Percentiles rank a stretch among this genome's conserved stretches.
Conservation (phyloP, 2,329 filamentous ascomycete species). For the Colletotrichum neosansevieriae region DNA sequence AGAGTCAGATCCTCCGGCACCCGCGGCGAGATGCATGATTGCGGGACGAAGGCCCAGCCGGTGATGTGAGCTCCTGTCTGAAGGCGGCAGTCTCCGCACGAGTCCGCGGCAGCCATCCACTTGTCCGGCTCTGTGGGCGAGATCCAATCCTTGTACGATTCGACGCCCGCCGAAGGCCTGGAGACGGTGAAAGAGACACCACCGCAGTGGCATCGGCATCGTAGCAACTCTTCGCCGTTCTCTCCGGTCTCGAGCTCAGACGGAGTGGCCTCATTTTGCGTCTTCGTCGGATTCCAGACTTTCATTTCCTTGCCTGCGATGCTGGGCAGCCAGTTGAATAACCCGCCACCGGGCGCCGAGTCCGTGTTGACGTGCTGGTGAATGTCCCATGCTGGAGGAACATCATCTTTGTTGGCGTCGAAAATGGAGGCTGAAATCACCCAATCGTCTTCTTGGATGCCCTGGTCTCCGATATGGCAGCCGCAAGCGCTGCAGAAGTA, state of each 20-base stretch:
- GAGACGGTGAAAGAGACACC: constrained; percentile 60
- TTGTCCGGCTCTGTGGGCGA: constrained; percentile 54
- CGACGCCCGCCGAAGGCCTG: constrained; percentile 50
- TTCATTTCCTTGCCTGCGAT: constrained; percentile 48
- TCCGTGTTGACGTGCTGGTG: constrained; percentile 52
- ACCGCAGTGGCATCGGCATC: constrained; percentile 59
- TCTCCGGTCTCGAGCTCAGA: constrained; percentile 47
- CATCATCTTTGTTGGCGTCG: constrained; percentile 46
- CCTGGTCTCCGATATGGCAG: constrained; percentile 56
- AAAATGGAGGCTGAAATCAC: constrained; percentile 56
- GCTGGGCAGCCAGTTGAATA: constrained; percentile 51
- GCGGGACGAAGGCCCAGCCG: constrained; percentile 58
- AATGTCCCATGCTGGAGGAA: constrained; percentile 51
- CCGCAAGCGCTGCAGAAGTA: constrained; percentile 61
- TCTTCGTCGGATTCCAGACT: constrained; percentile 51
- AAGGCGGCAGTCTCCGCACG: constrained; percentile 59
- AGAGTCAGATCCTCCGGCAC: constrained; percentile 52
- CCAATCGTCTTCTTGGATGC: constrained; percentile 51
- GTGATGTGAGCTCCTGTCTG: constrained; percentile 56
- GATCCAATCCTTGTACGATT: constrained; percentile 49
- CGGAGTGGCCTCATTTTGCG: constrained; percentile 44
- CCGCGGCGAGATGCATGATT: constrained; percentile 50
- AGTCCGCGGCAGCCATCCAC: constrained; percentile 57
- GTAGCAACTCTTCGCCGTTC: constrained; percentile 54
- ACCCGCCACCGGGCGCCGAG: constrained; percentile 52